phyloP scores from a whole-genome alignment of 1,284 basidiomycete species.

The Tilletia caries region DNA sequence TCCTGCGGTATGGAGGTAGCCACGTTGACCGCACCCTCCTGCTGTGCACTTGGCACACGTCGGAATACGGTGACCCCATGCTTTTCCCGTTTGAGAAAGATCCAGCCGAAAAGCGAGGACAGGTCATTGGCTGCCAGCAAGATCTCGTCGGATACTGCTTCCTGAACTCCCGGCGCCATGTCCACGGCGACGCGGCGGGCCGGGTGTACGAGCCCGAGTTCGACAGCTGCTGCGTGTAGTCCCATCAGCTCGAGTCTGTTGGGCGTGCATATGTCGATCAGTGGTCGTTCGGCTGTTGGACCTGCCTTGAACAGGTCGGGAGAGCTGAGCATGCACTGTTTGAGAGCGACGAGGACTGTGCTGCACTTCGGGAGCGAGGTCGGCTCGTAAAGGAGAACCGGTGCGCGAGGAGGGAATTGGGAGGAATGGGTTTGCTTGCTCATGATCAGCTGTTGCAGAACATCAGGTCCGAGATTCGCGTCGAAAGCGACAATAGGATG shows the following conservation, averaged over 20 bases:
- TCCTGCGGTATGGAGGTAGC: neutral
- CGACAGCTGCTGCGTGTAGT: conserved; percentile 15
- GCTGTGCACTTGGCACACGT: too few species aligned
- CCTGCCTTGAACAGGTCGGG: too few species aligned
- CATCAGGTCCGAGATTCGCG: conserved; percentile 67
- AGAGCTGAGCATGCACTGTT: conserved; percentile 49
- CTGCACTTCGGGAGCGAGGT: conserved; percentile 78
- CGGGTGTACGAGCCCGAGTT: neutral
- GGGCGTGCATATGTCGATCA: conserved; percentile 29
- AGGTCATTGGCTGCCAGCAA: too few species aligned
- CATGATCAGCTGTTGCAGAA: conserved; percentile 25
- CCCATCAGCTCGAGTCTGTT: conserved; percentile 31
- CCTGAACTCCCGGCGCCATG: too few species aligned
- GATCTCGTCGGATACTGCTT: too few species aligned
- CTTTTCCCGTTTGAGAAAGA: conserved; percentile 34
- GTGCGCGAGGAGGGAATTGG: neutral
- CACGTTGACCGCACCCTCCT: too few species aligned
- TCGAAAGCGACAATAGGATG: conserved; percentile 69
- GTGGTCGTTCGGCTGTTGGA: neutral
- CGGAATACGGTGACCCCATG: conserved; percentile 16
- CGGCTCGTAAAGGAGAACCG: conserved; percentile 61
- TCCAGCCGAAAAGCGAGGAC: neutral
- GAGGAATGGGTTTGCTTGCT: neutral
- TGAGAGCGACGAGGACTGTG: conserved; percentile 64
- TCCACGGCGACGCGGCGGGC: too few species aligned